phyloP scores from a whole-genome alignment of 805 yeast species.

The Barnettozyma populi region DNA sequence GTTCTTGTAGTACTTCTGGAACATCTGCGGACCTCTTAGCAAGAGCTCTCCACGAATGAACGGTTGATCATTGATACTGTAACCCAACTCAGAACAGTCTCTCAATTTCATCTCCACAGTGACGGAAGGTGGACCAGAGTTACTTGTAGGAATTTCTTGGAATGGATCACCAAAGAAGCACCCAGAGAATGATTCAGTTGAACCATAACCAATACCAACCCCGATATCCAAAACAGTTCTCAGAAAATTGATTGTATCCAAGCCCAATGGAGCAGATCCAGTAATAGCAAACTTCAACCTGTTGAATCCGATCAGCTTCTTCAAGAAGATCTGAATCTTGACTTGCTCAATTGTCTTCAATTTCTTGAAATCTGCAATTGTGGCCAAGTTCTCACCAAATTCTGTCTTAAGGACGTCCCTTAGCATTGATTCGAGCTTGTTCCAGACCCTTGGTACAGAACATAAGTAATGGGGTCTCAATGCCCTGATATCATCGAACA shows the following conservation, averaged over 20 bases:
- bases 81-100: conserved; percentile 59
- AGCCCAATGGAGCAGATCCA: conserved; percentile 70
- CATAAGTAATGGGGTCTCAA: conserved; percentile 47
- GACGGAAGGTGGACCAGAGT: conserved; percentile 52
- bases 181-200: conserved; percentile 67
- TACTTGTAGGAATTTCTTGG: conserved; percentile 36
- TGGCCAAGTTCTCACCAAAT: conserved; percentile 4
- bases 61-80: conserved; percentile 31
- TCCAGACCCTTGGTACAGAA: conserved; percentile 59
- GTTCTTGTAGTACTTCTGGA: conserved; percentile 49
- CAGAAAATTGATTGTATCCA: conserved; percentile 52
- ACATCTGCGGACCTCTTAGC: conserved; percentile 59
- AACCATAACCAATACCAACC: conserved; percentile 56
- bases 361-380: conserved; percentile 1
- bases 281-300: conserved; percentile 33
- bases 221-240: conserved; percentile 48
- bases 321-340: conserved; percentile 33
- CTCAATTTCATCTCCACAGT: conserved; percentile 51
- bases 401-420: conserved; percentile 27
- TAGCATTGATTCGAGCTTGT: conserved; percentile 51
- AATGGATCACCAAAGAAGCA: conserved; percentile 36
- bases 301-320: conserved; percentile 39
- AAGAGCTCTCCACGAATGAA: conserved; percentile 53
- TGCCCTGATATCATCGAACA: conserved; percentile 51
- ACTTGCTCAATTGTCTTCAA: conserved; percentile 3